Base-by-base conservation (phyloP, 1,139 yeast species). In the Protomyces pachydermus region DNA sequence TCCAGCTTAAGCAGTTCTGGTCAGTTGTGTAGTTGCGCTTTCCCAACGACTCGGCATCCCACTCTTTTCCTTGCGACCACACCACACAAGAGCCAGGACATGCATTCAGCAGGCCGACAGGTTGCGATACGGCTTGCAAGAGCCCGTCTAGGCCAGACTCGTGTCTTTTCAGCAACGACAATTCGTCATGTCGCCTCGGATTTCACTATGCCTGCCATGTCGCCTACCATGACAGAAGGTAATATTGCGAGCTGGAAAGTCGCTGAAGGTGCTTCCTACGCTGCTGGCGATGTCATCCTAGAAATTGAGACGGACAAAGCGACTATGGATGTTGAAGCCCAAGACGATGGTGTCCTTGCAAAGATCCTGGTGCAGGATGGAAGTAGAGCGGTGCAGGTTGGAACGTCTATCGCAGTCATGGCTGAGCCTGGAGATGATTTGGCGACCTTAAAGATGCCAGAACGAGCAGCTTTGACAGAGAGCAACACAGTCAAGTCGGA, bases 221-320 rank as follows among this genome's bases (percentile, higher is more conserved):
- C 97, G 6, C 98, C 98, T 50, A 93, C 98, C 23, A 93, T 93
- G 98, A 90, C 93, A 35, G 91, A 86, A 73, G 98, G 98, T 55
- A 97, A 97, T n/a, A 83, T 93, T 70, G 90, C 90, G n/a, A 81
- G 84, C 65, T 93, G 98, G 98, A 89, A 90, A 74, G 81, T 85
- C 72, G 85, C 90, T 73, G 85, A 86, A 58, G 97, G 97, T 56
- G 95, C 89, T 14, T 68, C 79, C 6, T 91, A 87, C 76, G 74
- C 78, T 54, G 84, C 96, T 3, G 98, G 98, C 35, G 98, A 93
- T 73, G 86, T 95, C 65, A 84, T 93, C 71, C 97, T 97, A 65
- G 98, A 93, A 78, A 87, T 93, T 70, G 98, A 93, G 80, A 93
- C 99, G 70, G 99, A 93, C 77, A 93, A 93, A 81, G 98, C 98